A percentile compares a stretch with the other conserved stretches of the same genome.
phyloP scores from a whole-genome alignment of 2,329 filamentous ascomycete species.

The Apiospora phragmitis region DNA sequence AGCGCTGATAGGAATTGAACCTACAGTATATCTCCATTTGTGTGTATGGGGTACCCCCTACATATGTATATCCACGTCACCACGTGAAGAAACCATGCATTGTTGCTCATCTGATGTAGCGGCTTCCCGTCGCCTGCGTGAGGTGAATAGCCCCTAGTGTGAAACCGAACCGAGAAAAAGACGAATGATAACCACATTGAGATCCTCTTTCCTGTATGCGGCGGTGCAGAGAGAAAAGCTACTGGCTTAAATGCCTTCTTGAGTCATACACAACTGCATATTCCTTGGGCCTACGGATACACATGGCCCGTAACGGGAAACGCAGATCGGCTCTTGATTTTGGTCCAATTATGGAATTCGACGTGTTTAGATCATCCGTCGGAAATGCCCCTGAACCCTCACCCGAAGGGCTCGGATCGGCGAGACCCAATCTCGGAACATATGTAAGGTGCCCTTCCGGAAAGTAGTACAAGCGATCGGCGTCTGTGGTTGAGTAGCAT shows the following conservation, averaged over 20 bases:
- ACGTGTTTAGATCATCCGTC: background rate
- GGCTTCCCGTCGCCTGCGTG: too few species aligned
- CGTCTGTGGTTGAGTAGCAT: background rate
- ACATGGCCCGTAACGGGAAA: background rate
- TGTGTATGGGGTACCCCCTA: too few species aligned
- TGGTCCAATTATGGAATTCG: background rate
- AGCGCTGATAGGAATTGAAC: too few species aligned
- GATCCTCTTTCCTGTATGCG: background rate
- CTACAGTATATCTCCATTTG: too few species aligned
- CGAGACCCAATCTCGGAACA: background rate
- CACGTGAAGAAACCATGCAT: too few species aligned
- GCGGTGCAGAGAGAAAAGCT: background rate
- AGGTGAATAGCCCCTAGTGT: too few species aligned
- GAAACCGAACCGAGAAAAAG: background rate
- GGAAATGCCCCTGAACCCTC: background rate
- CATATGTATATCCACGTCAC: too few species aligned
- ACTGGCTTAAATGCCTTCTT: background rate
- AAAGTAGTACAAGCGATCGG: background rate
- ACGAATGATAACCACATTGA: background rate
- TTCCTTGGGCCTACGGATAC: background rate
- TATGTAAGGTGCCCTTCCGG: background rate
- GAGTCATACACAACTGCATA: background rate
- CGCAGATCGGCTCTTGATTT: background rate
- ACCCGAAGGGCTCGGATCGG: background rate
- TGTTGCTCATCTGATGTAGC: too few species aligned